Conservation (phyloP, 352 stramenopile species). For the Peronospora farinosa region DNA sequence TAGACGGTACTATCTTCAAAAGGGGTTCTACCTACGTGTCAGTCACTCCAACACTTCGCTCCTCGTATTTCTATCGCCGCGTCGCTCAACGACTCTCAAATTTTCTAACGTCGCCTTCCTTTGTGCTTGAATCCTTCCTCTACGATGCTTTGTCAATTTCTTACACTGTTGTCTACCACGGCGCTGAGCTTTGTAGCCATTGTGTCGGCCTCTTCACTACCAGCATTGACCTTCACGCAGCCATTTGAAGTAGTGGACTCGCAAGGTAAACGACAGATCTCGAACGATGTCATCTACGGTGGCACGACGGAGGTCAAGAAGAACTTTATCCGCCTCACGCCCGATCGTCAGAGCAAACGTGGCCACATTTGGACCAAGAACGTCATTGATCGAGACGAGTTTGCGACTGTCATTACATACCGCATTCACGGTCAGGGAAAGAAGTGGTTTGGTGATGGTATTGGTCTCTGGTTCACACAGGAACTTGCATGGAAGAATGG, state of each 20-base stretch:
- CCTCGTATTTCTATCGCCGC: background rate
- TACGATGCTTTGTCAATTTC: constrained; percentile 22
- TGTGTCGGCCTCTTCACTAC: constrained; percentile 21
- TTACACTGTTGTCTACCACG: constrained; percentile 23
- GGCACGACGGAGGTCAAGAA: constrained; percentile 71
- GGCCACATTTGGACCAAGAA: constrained; percentile 65
- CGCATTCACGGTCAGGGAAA: constrained; percentile 72
- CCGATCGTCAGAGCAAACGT: constrained; percentile 76
- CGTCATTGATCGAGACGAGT: constrained; percentile 39
- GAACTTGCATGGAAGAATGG: constrained; percentile 45
- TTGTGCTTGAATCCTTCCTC: background rate
- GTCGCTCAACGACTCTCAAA: background rate
- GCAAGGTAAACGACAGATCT: constrained; percentile 53
- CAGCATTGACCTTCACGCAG: constrained; percentile 51
- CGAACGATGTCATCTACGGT: constrained; percentile 42
- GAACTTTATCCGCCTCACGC: constrained; percentile 76
- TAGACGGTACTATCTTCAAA: constrained; percentile 8
- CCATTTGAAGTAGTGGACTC: constrained; percentile 56
- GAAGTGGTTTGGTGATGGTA: constrained; percentile 74
- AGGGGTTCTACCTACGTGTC: constrained; percentile 21
- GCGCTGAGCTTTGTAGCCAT: constrained; percentile 20
- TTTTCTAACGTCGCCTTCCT: background rate
- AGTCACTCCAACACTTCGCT: constrained; percentile 17
- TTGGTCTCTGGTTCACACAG: constrained; percentile 70
- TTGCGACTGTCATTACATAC: constrained; percentile 60